These are phyloP conservation scores for Alternaria postmessia DNA, from an alignment of 2,329 filamentous ascomycete genomes.

Conservation along the genomic window DNA sequence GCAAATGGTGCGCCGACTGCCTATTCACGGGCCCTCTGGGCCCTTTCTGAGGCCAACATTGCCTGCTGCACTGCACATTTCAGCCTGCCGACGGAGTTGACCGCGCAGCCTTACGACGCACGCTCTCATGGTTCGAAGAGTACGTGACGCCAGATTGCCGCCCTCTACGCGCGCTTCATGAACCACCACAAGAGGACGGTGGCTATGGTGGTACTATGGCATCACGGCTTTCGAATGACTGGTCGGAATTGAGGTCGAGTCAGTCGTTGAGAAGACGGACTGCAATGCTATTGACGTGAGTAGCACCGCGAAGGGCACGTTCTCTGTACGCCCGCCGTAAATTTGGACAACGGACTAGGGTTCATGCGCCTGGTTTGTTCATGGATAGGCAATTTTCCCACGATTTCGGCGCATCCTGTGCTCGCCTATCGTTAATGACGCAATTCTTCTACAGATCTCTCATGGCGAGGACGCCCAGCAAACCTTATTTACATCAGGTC, in stretches of 20 bases:
- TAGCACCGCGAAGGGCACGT: background rate
- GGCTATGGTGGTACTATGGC: background rate
- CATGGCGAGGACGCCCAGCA: background rate
- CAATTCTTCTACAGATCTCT: background rate
- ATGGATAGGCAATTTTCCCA: background rate
- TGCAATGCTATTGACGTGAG: background rate
- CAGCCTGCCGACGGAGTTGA: slow-evolving; percentile 3
- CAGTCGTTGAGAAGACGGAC: background rate
- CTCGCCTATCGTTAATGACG: background rate
- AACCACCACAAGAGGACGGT: background rate
- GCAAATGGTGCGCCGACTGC: slow-evolving; percentile 19
- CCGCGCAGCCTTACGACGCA: slow-evolving; percentile 10
- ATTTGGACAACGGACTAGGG: background rate
- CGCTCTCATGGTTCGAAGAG: background rate
- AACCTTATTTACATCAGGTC: background rate
- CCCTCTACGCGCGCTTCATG: slow-evolving; percentile 7
- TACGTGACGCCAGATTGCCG: background rate
- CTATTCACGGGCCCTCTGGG: background rate
- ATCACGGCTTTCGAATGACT: background rate
- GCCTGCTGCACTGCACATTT: slow-evolving; percentile 6
- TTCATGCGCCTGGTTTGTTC: background rate
- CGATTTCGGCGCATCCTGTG: background rate
- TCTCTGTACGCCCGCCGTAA: background rate
- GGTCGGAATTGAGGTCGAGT: background rate
- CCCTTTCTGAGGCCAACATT: background rate